Evolutionary conservation across 306 rosid genomes (phyloP), one percentile per base, ranked within the genome.

Genomic region (Gynostemma pentaphyllum): DNA sequence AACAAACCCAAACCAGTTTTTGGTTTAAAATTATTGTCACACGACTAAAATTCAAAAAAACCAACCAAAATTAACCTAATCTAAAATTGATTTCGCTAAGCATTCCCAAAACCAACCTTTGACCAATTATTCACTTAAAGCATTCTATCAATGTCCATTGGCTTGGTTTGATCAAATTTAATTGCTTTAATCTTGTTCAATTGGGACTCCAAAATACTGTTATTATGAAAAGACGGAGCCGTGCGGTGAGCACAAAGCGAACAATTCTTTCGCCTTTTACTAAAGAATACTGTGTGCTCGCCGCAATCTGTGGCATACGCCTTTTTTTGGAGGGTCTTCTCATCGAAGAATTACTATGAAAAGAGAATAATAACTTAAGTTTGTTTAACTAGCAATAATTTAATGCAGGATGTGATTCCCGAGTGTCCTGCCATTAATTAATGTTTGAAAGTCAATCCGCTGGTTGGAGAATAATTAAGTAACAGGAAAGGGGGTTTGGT

Each of bases 241-340:
- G 54, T 41, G 81, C 68, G 60, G 53, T 77, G 75, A 54, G 36
- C 47, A 49, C 78, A 75, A 0, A 75, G 79, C 79, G 79, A 80
- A 80, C 78, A 73, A 78, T 82, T 85, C 88, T 85, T 78, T 80
- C 78, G 79, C 86, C 84, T 82, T 85, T 82, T 85, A 80, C 82
- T 82, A 80, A 80, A 76, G 88, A 80, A 80, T 75, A 82, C 82
- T 79, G 85, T 82, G 85, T 74, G 84, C 61, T 1, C 67, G 74
- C 27, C 36, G 75, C 75, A 1, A 0, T 4, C 0, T 9, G 41
- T 40, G 41, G 68, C 68, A 62, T 62, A 44, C 53, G 40, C 53
- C 24, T n/a, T 42, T 63, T 50, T 32, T 37, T 23, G 56, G 66
- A 68, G 72, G 56, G 55, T 19, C 13, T 42, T 16, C 64, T 13